A percentile compares a stretch with the other conserved stretches of the same genome.
Evolutionary conservation across 2,329 filamentous ascomycete species (phyloP).

Genomic region (Stachybotrys chartarum): DNA sequence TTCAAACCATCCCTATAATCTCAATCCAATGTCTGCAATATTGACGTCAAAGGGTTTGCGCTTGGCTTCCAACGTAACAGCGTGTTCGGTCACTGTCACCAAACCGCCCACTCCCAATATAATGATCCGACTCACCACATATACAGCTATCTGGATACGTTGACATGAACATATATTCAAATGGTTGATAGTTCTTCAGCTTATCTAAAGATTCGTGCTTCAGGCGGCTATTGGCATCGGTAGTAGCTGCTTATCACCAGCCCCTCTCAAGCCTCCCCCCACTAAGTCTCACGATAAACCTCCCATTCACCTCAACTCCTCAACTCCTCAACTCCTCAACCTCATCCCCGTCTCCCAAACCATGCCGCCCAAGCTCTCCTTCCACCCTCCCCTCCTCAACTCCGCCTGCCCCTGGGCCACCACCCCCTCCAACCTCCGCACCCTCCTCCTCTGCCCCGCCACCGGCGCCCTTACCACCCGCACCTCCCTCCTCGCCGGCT

Average conservation of each 20-base stretch:
- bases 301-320: neutral
- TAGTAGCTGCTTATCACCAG: neutral
- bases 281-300: neutral
- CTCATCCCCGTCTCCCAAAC: neutral
- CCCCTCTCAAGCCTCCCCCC: neutral
- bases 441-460: constrained; percentile 51
- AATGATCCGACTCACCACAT: too few species aligned
- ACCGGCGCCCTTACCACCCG: constrained; percentile 71
- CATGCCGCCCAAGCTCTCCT: constrained; percentile 27
- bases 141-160: too few species aligned
- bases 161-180: too few species aligned
- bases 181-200: too few species aligned
- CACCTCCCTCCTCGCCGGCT: constrained; percentile 59
- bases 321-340: neutral
- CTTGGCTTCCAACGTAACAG: too few species aligned
- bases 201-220: too few species aligned
- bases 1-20: too few species aligned
- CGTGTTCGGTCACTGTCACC: too few species aligned
- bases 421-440: constrained; percentile 49
- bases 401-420: constrained; percentile 73
- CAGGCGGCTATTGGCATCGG: too few species aligned
- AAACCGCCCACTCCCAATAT: too few species aligned
- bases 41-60: too few species aligned
- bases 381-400: constrained; percentile 64
- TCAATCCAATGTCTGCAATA: too few species aligned